Base-by-base conservation (phyloP, 306 rosid species). In the Acacia confusa region DNA sequence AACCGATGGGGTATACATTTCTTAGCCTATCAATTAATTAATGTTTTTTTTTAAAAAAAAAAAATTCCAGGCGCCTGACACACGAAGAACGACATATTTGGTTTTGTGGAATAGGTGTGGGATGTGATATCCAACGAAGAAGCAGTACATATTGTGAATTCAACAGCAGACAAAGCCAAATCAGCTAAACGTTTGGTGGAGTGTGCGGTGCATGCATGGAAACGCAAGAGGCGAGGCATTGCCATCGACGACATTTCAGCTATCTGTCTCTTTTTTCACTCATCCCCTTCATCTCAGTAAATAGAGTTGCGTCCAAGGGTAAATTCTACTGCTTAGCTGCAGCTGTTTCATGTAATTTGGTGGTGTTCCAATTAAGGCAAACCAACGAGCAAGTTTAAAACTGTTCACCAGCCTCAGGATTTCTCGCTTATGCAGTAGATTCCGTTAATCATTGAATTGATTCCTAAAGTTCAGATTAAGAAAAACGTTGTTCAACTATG, bases 231-330 rank as follows among this genome's bases (percentile, higher is more conserved):
- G 83, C 69, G 81, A 68, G 93, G 90, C 63, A 87, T 92, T 74
- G 99, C 99, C 15, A 82, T 75, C 81, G 99, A 95, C 83, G 99
- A 95, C 78, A 93, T 95, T 76, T 95, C 99, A 27, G 98, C 97
- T 10, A 89, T 95, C 69, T 93, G 98, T 83, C 97, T 95, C 87
- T 95, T 95, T 86, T 87, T 95, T 55, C 97, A 89, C 72, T 58
- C 93, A 67, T 71, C 88, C 20, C 74, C 81, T 58, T 77, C 78
- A 24, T 28, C 82, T 24, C 74, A 0, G 10, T 14, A 88, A 73
- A 78, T 83, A 74, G 66, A 10, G 60, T 58, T 14, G n/a, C 57
- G 75, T 83, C 22, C 65, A 68, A 75, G 34, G 38, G 41, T 76
- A 30, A 53, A 44, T 43, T 28, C 41, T 50, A 34, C 30, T 80